Evolutionary conservation across 176 grass and related monocot species (phyloP).

Genomic region (Musa acuminata): DNA sequence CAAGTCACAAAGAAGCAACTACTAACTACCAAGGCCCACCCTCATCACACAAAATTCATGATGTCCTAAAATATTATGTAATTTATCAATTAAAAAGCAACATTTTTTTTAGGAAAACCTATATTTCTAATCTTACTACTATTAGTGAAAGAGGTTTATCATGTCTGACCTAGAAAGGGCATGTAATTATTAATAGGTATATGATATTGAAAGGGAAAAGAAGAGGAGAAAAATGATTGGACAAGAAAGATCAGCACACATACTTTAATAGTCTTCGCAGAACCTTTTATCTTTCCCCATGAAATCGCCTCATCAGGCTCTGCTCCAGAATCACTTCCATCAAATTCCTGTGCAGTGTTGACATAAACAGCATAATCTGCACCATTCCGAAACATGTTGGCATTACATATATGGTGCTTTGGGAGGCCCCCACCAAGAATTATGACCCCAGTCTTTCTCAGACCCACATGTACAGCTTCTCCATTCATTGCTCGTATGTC

Average conservation of each 20-base stretch:
- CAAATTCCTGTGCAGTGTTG: slow-evolving; percentile 94
- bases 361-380: slow-evolving; percentile 92
- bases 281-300: slow-evolving; percentile 96
- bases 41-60: too few relatives aligned
- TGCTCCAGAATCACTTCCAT: slow-evolving; percentile 95
- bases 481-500: slow-evolving; percentile 87
- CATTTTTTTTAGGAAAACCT: too few relatives aligned
- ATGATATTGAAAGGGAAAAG: background rate
- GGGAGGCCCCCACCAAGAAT: slow-evolving; percentile 80
- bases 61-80: too few relatives aligned
- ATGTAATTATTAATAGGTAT: background rate
- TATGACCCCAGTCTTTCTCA: slow-evolving; percentile 86
- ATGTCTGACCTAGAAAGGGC: background rate
- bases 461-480: slow-evolving; percentile 68
- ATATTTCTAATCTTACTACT: too few relatives aligned
- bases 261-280: slow-evolving; percentile 87
- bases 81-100: too few relatives aligned
- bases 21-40: too few relatives aligned
- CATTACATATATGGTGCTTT: slow-evolving; percentile 97
- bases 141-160: background rate
- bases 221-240: background rate
- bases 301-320: slow-evolving; percentile 89
- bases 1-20: too few relatives aligned
- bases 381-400: slow-evolving; percentile 95
- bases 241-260: background rate